phyloP scores from a whole-genome alignment of 768 basidiomycete species.

The Leccinum broughii region DNA sequence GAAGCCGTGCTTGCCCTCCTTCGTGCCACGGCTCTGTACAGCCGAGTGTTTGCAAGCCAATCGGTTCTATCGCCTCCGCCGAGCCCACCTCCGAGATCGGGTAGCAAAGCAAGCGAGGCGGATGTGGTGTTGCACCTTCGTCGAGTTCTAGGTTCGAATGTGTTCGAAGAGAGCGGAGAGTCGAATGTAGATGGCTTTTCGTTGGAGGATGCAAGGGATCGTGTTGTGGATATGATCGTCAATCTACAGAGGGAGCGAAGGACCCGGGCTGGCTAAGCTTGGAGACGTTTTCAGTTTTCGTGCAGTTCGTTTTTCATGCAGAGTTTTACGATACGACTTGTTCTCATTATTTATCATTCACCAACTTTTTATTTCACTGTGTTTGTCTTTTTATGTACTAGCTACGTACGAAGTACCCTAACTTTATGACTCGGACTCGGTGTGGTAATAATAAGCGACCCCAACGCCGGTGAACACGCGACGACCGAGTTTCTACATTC shows the following conservation, averaged over 20 bases:
- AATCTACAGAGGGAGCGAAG: constrained; percentile 34
- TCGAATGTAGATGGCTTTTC: constrained; percentile 31
- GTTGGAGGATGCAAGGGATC: constrained; percentile 74
- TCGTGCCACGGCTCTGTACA: constrained; percentile 60
- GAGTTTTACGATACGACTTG: not conserved
- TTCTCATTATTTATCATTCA: not conserved
- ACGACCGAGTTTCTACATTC: not conserved
- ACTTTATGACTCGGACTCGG: not conserved
- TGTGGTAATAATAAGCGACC: not conserved
- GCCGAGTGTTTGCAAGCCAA: constrained; percentile 52
- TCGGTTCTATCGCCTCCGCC: constrained; percentile 61
- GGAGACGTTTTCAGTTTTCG: not conserved
- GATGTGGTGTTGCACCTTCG: constrained; percentile 49
- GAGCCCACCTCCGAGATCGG: constrained; percentile 40
- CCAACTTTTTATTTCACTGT: not conserved
- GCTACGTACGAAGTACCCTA: not conserved
- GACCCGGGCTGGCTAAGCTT: constrained; percentile 14
- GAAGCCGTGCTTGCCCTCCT: constrained; percentile 55
- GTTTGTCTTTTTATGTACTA: constrained; percentile 18
- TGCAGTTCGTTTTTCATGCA: not conserved
- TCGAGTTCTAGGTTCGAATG: constrained; percentile 52
- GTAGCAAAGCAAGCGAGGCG: constrained; percentile 13
- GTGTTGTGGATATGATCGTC: constrained; percentile 71
- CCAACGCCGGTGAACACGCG: not conserved
- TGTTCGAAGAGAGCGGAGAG: constrained; percentile 39